These are phyloP conservation scores for Xylaria sp. DNA, from an alignment of 2,329 filamentous ascomycete genomes.

Conservation along the genomic window DNA sequence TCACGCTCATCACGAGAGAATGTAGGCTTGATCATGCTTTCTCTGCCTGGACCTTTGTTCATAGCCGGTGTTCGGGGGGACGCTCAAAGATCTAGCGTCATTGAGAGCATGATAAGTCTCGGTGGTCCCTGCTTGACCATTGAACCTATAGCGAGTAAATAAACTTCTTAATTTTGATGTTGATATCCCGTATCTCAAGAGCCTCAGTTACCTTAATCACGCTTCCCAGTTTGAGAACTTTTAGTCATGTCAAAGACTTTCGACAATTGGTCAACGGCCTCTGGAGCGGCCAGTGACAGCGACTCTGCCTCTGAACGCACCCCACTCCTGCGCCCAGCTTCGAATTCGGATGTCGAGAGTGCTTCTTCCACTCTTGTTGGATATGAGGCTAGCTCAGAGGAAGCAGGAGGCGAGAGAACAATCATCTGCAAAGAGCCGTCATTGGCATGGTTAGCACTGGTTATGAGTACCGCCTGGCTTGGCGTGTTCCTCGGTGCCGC, in stretches of 20 bases:
- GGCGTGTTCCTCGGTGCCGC: slow-evolving; percentile 19
- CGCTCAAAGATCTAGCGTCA: neutral
- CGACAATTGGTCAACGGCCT: neutral
- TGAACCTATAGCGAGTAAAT: neutral
- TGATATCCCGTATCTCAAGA: neutral
- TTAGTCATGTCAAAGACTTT: slow-evolving; percentile 2
- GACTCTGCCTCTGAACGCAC: slow-evolving; percentile 5
- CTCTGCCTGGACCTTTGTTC: neutral
- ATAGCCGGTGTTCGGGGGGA: neutral
- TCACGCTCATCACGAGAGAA: neutral
- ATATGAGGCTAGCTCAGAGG: neutral
- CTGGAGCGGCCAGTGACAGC: neutral
- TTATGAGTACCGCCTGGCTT: slow-evolving; percentile 20
- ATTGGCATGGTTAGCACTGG: slow-evolving; percentile 13
- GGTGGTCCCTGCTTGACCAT: neutral
- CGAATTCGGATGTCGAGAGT: slow-evolving; percentile 8
- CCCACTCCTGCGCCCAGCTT: neutral
- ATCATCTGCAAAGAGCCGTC: slow-evolving; percentile 15
- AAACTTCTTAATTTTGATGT: neutral
- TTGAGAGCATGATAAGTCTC: neutral
- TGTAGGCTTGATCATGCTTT: neutral
- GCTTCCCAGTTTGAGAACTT: neutral
- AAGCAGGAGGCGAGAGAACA: slow-evolving; percentile 2
- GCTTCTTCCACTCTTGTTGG: slow-evolving; percentile 1
- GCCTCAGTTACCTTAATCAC: neutral